Evolutionary conservation across 352 stramenopile species (phyloP).

Genomic region (Pythium angustatum): DNA sequence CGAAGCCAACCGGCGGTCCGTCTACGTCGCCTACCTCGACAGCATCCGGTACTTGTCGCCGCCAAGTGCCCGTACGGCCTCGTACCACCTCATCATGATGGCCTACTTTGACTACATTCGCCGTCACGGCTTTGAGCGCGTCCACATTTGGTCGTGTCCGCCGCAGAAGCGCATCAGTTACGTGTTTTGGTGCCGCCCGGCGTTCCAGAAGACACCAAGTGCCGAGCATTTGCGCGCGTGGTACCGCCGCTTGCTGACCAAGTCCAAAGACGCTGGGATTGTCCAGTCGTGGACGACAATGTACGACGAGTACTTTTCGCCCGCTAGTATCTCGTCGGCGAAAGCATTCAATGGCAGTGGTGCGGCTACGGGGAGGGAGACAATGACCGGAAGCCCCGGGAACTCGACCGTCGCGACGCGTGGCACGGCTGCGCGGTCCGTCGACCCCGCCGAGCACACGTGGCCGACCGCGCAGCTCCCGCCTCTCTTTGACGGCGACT

Average conservation of each 20-base stretch:
- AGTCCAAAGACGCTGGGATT: conserved; percentile 61
- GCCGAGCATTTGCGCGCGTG: conserved; percentile 92
- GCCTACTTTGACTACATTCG: conserved; percentile 95
- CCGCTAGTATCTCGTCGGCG: background rate
- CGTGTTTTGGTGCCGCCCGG: conserved; percentile 97
- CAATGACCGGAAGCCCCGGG: no score
- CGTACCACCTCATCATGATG: conserved; percentile 96
- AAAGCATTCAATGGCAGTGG: background rate
- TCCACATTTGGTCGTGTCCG: conserved; percentile 97
- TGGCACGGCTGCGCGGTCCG: conserved; percentile 54
- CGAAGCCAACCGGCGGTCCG: conserved; percentile 69
- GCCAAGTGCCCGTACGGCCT: conserved; percentile 78
- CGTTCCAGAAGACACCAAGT: conserved; percentile 94
- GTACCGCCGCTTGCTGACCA: conserved; percentile 91
- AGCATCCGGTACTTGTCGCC: conserved; percentile 84
- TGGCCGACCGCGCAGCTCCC: conserved; percentile 64
- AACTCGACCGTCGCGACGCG: conserved; percentile 40
- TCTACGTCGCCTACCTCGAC: conserved; percentile 88
- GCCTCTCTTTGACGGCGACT: conserved; percentile 83
- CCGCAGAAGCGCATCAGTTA: conserved; percentile 95
- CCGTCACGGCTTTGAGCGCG: conserved; percentile 92
- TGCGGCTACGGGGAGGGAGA: background rate
- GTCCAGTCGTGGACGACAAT: conserved; percentile 67
- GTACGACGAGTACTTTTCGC: conserved; percentile 69
- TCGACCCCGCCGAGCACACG: conserved; percentile 90